Evolutionary conservation across 441 rosid genomes (phyloP).

Genomic region (Theobroma grandiflorum): DNA sequence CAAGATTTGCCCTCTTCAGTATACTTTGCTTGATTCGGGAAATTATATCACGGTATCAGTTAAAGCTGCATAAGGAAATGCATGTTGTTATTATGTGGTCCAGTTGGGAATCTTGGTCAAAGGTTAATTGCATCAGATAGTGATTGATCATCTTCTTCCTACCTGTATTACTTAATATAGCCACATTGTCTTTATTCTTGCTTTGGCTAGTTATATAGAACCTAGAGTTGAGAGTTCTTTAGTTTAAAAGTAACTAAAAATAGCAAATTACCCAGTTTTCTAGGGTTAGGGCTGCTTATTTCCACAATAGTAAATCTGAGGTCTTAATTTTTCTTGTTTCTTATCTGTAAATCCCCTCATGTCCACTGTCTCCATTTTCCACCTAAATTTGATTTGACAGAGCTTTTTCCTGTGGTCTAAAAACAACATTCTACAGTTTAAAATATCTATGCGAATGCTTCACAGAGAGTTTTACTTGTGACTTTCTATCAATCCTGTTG

Average conservation of each 20-base stretch:
- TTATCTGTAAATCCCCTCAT: background rate
- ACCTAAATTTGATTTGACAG: background rate
- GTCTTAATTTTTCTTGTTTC: background rate
- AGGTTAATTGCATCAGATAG: slow-evolving; percentile 44
- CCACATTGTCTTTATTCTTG: slow-evolving; percentile 42
- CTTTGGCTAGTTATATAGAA: slow-evolving; percentile 43
- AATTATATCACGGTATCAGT: slow-evolving; percentile 44
- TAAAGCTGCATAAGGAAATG: slow-evolving; percentile 44
- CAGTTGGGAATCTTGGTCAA: slow-evolving; percentile 51
- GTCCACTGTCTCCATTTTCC: background rate
- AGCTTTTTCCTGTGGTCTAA: background rate
- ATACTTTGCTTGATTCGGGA: slow-evolving; percentile 63
- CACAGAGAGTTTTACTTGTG: no score
- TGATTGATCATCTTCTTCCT: slow-evolving; percentile 46
- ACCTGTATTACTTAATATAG: slow-evolving; percentile 18
- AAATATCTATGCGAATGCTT: no score
- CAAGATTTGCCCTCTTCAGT: slow-evolving; percentile 37
- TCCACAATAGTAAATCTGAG: background rate
- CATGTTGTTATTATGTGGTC: slow-evolving; percentile 38
- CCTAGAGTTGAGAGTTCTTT: slow-evolving; percentile 26
- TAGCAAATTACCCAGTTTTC: background rate
- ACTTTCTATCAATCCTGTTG: no score
- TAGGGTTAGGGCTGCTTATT: background rate
- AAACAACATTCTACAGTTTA: background rate
- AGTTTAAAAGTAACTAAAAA: slow-evolving; percentile 7